These are phyloP conservation scores for Nakaseomyces bracarensis DNA, from an alignment of 1,139 yeast species.

Conservation along the genomic window DNA sequence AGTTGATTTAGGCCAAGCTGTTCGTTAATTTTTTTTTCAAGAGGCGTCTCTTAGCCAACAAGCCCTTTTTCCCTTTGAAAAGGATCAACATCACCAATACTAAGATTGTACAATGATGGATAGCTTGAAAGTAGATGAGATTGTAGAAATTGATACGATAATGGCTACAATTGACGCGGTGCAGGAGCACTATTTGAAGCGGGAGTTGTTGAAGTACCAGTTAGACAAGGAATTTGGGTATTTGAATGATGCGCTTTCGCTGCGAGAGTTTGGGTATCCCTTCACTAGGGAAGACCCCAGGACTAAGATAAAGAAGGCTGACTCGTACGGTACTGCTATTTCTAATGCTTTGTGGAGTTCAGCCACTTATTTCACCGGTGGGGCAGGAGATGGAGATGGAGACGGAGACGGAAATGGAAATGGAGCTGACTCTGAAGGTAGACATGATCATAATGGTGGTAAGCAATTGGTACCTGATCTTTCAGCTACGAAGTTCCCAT, in stretches of 20 bases:
- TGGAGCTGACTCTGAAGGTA: too few species aligned
- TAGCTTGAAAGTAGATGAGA: too few species aligned
- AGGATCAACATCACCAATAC: too few species aligned
- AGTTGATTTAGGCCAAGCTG: too few species aligned
- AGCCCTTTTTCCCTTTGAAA: too few species aligned
- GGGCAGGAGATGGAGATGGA: neutral
- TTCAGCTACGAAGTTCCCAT: constrained; percentile 43
- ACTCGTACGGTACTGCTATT: constrained; percentile 4
- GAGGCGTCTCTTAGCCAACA: too few species aligned
- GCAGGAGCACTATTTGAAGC: constrained; percentile 78
- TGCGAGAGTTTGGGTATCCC: constrained; percentile 67
- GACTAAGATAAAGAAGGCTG: constrained; percentile 3
- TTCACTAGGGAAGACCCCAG: constrained; percentile 39
- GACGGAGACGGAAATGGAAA: neutral
- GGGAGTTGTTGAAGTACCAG: constrained; percentile 60
- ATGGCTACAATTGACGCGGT: constrained; percentile 28
- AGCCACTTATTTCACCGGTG: constrained; percentile 1
- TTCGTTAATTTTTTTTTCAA: too few species aligned
- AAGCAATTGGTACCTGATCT: neutral
- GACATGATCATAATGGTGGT: too few species aligned
- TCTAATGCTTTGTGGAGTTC: constrained; percentile 6
- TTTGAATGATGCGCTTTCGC: constrained; percentile 50
- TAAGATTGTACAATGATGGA: too few species aligned
- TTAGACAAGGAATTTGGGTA: constrained; percentile 52
- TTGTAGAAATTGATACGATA: neutral